Evolutionary conservation across 352 stramenopile species (phyloP), one percentile per base, ranked within the genome.

Genomic region (Pythium guiyangense): DNA sequence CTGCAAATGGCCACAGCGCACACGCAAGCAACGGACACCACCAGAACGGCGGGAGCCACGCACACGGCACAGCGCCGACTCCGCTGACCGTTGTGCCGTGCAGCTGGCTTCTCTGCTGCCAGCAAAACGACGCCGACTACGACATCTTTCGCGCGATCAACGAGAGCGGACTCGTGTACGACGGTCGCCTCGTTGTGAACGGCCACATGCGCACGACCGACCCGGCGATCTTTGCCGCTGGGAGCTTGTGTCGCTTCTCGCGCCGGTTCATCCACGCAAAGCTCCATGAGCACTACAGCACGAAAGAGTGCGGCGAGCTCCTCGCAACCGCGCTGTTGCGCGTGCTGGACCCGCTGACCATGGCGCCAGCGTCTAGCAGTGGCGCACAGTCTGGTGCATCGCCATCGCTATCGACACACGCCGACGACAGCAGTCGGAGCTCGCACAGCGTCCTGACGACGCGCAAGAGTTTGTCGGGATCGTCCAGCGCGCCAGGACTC

Each of bases 131-230:
- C 60, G 77, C 87, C 14, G 86, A 96, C 63, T 73, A 79, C 17
- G 88, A 96, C 66, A 66, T 96, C 1, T 98, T 97, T 62, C 76
- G 76, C 5, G 89, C 89, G 11, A 87, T 96, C 49, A 97, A 97
- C 63, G 86, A 96, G 46, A 88, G 79, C 54, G 92, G 90, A 8
- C 78, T 98, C 34, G 90, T 97, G 22, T 97, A 96, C 64, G 90
- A 98, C 61, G 90, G 90, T 0, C 76, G 88, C 1, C 76, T 98
- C 29, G 90, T 97, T 34, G 90, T 97, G 22, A 88, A 96, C 57
- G 80, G 80, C 15, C 62, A 68, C 37, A 90, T 97, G 73, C 74
- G 76, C 27, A 98, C 92, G 27, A 87, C 86, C 0, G 92, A 98
- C 59, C 64, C 74, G 11, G 60, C 67, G 37, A 83, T 96, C n/a